These are phyloP conservation scores for Oryza australiensis DNA, from an alignment of 176 grass and related monocot species.

Conservation along the genomic window DNA sequence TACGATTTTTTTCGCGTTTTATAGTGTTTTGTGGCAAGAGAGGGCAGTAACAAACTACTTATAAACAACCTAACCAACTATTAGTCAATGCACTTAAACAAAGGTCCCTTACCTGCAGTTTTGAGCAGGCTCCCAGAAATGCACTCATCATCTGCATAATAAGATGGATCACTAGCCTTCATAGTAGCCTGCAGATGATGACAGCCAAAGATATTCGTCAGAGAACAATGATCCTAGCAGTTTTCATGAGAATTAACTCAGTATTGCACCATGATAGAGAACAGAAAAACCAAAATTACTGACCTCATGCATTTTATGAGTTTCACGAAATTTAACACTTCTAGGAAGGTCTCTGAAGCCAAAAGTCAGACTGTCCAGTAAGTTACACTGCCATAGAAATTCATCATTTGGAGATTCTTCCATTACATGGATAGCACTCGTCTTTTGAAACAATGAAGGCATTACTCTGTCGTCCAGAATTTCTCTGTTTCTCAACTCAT, in stretches of 20 bases:
- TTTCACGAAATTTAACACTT: not conserved
- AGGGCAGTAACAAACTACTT: not conserved
- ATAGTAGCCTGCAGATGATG: slow-evolving; percentile 45
- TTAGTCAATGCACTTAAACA: not conserved
- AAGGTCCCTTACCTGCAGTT: slow-evolving; percentile 42
- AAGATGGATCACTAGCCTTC: slow-evolving; percentile 23
- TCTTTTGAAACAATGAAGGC: not conserved
- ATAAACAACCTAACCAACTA: not conserved
- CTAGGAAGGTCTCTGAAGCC: not conserved
- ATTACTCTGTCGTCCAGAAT: not conserved
- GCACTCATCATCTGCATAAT: slow-evolving; percentile 45
- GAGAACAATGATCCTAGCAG: not conserved
- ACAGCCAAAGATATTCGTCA: not conserved
- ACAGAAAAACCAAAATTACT: slow-evolving; percentile 10
- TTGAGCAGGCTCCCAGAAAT: slow-evolving; percentile 28
- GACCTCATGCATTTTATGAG: slow-evolving; percentile 36
- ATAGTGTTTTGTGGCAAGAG: not conserved
- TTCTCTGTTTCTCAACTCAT: slow-evolving; percentile 17
- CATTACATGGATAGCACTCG: not conserved
- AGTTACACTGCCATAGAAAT: not conserved
- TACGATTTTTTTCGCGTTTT: not conserved
- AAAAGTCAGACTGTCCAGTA: slow-evolving; percentile 8
- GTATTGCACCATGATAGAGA: not conserved
- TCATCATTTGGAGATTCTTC: slow-evolving; percentile 15
- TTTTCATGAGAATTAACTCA: slow-evolving; percentile 11